Conservation (phyloP, 768 basidiomycete genomes). For the Paxillus ammoniavirescens region DNA sequence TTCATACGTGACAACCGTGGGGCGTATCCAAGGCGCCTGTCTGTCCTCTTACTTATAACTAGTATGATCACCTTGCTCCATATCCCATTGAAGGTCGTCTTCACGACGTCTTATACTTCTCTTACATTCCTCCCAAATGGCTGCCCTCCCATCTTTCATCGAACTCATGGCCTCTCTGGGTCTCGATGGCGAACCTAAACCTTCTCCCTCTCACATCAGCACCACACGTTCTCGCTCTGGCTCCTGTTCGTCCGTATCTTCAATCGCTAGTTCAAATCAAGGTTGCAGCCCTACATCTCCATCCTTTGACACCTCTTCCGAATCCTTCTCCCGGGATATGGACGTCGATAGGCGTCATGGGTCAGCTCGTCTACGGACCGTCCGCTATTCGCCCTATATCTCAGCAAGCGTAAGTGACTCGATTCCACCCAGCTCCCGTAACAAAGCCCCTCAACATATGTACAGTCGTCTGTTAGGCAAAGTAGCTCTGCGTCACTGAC, state of each 20-base stretch:
- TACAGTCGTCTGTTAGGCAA: constrained; percentile 42
- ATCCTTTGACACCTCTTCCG: constrained; percentile 34
- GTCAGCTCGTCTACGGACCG: constrained; percentile 25
- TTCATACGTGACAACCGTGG: constrained; percentile 34
- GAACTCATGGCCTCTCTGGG: constrained; percentile 85
- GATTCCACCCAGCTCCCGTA: background rate
- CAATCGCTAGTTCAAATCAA: constrained; percentile 37
- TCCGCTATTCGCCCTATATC: constrained; percentile 31
- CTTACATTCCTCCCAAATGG: constrained; percentile 46
- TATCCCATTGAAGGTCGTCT: constrained; percentile 15
- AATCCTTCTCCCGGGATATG: constrained; percentile 26
- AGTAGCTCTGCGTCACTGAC: constrained; percentile 44
- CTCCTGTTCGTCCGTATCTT: constrained; percentile 47
- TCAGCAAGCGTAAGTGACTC: constrained; percentile 25
- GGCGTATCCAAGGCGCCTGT: constrained; percentile 32
- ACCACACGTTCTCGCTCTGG: constrained; percentile 35
- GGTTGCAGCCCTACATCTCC: constrained; percentile 30
- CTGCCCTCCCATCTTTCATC: constrained; percentile 81
- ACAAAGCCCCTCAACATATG: background rate
- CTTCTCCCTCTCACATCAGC: constrained; percentile 28
- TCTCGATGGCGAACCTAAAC: constrained; percentile 49
- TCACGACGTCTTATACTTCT: constrained; percentile 17
- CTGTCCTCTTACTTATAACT: constrained; percentile 25
- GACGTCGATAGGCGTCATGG: constrained; percentile 29
- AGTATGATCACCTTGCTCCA: constrained; percentile 9